These are phyloP conservation scores for Fragilariopsis cylindrus DNA, from an alignment of 108 stramenopile genomes.

Conservation along the genomic window DNA sequence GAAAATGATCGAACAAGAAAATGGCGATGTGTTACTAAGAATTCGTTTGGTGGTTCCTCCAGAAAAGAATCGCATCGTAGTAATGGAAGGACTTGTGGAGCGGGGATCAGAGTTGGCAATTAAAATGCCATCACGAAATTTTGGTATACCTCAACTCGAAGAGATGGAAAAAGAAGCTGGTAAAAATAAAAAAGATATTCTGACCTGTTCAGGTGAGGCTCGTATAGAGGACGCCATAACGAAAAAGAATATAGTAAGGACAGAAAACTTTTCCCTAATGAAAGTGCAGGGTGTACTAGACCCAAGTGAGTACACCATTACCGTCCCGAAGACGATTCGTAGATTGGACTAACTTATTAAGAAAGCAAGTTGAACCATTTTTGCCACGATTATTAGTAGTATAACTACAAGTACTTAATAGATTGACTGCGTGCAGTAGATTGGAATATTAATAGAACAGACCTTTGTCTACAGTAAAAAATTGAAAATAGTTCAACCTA, in stretches of 20 bases:
- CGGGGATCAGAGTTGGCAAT: conserved; percentile 16
- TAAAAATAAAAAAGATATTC: conserved; percentile 6
- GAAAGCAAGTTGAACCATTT: background rate
- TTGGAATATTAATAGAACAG: background rate
- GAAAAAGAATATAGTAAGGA: conserved; percentile 54
- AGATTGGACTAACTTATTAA: background rate
- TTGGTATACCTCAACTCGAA: conserved; percentile 49
- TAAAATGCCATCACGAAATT: conserved; percentile 27
- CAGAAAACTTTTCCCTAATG: conserved; percentile 66
- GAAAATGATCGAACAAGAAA: conserved; percentile 60
- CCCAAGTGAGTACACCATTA: conserved; percentile 42
- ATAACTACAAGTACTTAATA: background rate
- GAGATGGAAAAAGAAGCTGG: conserved; percentile 18
- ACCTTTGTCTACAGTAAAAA: background rate
- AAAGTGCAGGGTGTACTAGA: conserved; percentile 46
- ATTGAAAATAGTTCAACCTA: background rate
- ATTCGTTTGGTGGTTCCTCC: conserved; percentile 82
- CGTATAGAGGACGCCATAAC: conserved; percentile 70
- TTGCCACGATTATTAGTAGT: too few relatives aligned
- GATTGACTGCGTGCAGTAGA: background rate
- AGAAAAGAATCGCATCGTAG: conserved; percentile 66
- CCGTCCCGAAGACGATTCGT: conserved; percentile 41
- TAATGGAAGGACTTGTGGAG: conserved; percentile 61
- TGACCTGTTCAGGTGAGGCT: conserved; percentile 32
- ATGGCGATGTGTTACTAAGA: conserved; percentile 45